phyloP scores from a whole-genome alignment of 129 eudicot species.

The Smallanthus sonchifolius region DNA sequence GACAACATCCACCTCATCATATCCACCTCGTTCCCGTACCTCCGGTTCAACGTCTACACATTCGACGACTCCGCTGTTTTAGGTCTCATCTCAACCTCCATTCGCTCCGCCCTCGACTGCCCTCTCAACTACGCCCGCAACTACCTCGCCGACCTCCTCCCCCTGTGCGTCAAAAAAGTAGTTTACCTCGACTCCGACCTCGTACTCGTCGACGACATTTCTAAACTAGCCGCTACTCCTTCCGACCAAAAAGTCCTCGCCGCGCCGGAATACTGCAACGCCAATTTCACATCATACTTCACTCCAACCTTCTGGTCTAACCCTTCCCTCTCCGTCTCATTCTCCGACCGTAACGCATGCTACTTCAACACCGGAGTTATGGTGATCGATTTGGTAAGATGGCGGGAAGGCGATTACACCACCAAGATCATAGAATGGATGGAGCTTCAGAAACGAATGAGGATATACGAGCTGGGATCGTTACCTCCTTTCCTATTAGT shows the following conservation, averaged over 20 bases:
- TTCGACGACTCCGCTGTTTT: conserved; percentile 55
- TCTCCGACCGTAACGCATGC: conserved; percentile 57
- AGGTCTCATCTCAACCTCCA: conserved; percentile 81
- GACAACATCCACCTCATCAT: conserved; percentile 42
- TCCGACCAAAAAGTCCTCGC: conserved; percentile 44
- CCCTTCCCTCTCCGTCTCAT: conserved; percentile 72
- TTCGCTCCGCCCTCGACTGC: conserved; percentile 79
- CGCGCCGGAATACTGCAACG: conserved; percentile 86
- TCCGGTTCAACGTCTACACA: conserved; percentile 42
- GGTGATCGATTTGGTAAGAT: conserved; percentile 72
- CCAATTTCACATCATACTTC: conserved; percentile 72
- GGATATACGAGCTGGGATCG: conserved; percentile 84
- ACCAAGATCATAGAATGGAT: conserved; percentile 77
- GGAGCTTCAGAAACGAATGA: conserved; percentile 90
- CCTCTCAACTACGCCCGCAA: conserved; percentile 84
- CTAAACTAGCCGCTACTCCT: conserved; percentile 58
- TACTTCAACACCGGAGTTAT: conserved; percentile 91
- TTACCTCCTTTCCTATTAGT: conserved; percentile 81
- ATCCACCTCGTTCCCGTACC: conserved; percentile 66
- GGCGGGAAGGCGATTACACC: conserved; percentile 68
- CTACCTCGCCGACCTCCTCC: conserved; percentile 72
- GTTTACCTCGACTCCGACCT: conserved; percentile 88
- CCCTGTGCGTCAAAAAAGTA: conserved; percentile 38
- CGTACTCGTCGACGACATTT: conserved; percentile 81
- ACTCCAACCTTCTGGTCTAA: conserved; percentile 92